Conservation (phyloP, 2,329 filamentous ascomycete species). For the Colletotrichum tanaceti region DNA sequence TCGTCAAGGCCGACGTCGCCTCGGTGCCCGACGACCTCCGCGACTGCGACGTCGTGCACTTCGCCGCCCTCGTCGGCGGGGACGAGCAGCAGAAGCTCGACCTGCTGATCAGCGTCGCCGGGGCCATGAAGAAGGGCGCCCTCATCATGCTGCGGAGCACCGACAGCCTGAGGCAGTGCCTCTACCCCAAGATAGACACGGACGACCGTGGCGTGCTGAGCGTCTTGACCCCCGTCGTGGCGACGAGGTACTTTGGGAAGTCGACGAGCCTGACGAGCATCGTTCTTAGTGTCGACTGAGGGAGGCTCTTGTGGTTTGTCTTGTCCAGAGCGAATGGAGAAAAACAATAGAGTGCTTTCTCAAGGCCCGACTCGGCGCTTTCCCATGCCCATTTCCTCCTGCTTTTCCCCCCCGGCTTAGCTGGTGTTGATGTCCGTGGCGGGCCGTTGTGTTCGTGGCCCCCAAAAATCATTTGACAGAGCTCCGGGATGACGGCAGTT, state of each 20-base stretch:
- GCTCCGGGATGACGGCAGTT: background rate
- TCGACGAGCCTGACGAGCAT: background rate
- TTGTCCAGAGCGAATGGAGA: no score
- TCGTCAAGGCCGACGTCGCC: background rate
- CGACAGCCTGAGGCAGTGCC: background rate
- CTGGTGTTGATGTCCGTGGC: no score
- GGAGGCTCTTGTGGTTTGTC: background rate
- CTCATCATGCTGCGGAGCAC: background rate
- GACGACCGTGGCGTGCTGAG: background rate
- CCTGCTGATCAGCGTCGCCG: background rate
- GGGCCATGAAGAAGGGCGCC: background rate
- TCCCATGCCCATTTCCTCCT: no score
- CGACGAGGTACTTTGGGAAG: background rate
- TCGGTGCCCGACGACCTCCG: background rate
- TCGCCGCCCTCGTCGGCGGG: background rate
- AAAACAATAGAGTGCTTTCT: no score
- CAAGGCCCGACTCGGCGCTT: no score
- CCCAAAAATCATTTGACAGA: background rate
- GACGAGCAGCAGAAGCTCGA: background rate
- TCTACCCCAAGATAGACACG: background rate
- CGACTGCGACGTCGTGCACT: background rate
- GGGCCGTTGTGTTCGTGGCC: background rate
- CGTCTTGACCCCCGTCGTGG: background rate
- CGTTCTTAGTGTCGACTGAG: background rate
- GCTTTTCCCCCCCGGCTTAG: no score